phyloP scores from a whole-genome alignment of 2,329 filamentous ascomycete species.

The Cladosporium austrohemisphaericum region DNA sequence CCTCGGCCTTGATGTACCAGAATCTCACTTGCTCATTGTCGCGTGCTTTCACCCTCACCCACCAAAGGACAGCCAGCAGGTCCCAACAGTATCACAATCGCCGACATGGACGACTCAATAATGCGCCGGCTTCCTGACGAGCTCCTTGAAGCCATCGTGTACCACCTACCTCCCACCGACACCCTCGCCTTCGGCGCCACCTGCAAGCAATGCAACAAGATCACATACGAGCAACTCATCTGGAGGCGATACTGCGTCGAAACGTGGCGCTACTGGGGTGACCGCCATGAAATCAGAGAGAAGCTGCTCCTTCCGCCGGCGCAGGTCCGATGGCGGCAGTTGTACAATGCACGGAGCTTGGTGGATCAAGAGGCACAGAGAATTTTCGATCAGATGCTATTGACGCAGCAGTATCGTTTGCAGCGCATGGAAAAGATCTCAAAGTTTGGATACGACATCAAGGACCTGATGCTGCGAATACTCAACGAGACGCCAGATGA shows the following conservation, averaged over 20 bases:
- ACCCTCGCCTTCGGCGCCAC: constrained; percentile 55
- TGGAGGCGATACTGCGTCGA: constrained; percentile 73
- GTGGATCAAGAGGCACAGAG: constrained; percentile 34
- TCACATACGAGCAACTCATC: constrained; percentile 68
- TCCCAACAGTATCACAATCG: too few species aligned
- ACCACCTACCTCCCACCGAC: constrained; percentile 52
- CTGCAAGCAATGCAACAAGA: constrained; percentile 60
- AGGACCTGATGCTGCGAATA: constrained; percentile 68
- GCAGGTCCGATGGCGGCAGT: constrained; percentile 61
- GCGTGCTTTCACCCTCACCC: too few species aligned
- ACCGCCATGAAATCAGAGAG: constrained; percentile 55
- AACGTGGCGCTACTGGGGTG: constrained; percentile 72
- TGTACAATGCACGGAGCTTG: constrained; percentile 36
- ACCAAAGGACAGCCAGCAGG: too few species aligned
- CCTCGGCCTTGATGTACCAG: not conserved
- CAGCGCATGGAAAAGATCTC: constrained; percentile 68
- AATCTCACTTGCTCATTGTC: not conserved
- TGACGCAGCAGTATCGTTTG: constrained; percentile 66
- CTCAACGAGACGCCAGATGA: constrained; percentile 60
- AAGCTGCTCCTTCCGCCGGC: constrained; percentile 45
- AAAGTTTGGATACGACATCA: constrained; percentile 76
- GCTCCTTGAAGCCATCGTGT: constrained; percentile 74
- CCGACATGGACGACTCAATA: constrained; percentile 10
- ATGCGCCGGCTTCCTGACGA: constrained; percentile 66
- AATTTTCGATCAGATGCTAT: constrained; percentile 63